phyloP scores from a whole-genome alignment of 23 red algal species.

The Gracilaria domingensis region DNA sequence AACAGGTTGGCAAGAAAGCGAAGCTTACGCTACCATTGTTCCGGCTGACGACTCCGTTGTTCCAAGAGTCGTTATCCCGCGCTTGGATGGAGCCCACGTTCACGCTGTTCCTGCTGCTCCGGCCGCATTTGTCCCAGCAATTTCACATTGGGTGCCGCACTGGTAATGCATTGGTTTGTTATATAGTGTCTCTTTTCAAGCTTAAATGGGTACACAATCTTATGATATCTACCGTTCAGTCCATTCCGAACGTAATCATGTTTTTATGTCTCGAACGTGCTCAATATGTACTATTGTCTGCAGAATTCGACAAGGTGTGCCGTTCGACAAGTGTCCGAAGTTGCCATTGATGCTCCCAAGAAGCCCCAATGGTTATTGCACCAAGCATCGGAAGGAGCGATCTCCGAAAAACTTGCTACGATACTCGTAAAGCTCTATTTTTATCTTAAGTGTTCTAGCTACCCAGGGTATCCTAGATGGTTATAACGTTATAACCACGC shows the following conservation, averaged over 20 bases:
- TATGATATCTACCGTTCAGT: not conserved
- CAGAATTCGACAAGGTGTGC: not conserved
- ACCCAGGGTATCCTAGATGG: no score
- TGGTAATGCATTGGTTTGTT: conserved; percentile 1
- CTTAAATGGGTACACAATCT: not conserved
- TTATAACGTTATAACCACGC: no score
- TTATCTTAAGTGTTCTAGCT: not conserved
- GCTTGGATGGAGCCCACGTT: conserved; percentile 34
- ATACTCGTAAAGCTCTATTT: not conserved
- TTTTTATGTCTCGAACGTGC: not conserved
- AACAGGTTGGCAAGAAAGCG: conserved; percentile 44
- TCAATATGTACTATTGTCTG: not conserved
- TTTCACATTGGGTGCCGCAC: conserved; percentile 40
- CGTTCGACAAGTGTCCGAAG: not conserved
- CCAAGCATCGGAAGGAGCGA: not conserved
- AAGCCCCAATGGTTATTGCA: not conserved
- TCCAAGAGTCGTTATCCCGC: conserved; percentile 38
- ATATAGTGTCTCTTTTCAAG: not conserved
- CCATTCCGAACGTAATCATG: not conserved
- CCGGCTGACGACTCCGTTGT: conserved; percentile 65
- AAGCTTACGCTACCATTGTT: conserved; percentile 17
- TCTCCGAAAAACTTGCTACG: not conserved
- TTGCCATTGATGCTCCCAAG: not conserved
- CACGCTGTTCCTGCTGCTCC: conserved; percentile 10
- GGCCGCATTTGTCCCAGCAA: conserved; percentile 8